Evolutionary conservation across 2,329 filamentous ascomycete genomes (phyloP), one percentile per base, ranked within the genome.

Genomic region (Fusarium guadeloupense): DNA sequence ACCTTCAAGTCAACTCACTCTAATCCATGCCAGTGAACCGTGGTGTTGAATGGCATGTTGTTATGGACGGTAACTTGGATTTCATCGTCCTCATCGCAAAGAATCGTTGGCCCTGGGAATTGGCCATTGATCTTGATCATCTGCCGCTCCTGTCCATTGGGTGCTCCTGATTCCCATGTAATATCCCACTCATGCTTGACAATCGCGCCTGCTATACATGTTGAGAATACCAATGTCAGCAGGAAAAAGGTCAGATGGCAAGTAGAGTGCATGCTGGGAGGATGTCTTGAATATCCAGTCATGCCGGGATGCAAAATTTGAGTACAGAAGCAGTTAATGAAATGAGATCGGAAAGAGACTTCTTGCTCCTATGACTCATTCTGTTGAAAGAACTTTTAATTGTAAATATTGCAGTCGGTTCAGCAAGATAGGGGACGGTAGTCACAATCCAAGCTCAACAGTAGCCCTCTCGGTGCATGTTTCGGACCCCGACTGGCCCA

Each of bases 41-140:
- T 51, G 23, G 33, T 51, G 7, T 51, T 51, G 19, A 51, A 51
- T 0, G 47, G 47, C 47, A 51, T 51, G 19, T 19, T 38, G 8
- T 51, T 51, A 12, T 51, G 39, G 8, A 51, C 39, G 6, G 25
- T 43, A 14, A 51, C 33, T 8, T 44, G 30, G 5, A 44, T 43
- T 25, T 51, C 39, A 19, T 51, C 47, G 17, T 51, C 47, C 31
- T 51, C 47, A 12, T 51, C 39, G n/a, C 39, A 51, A 6, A 51
- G 9, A 38, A 51, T 28, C 6, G 23, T 19, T 8, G 47, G 47
- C 13, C 39, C 47, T 6, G 47, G 47, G 14, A 51, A 51, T 28
- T 51, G 47, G 12, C 33, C 23, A 38, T 51, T 51, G 17, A 51
- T 51, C 19, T 51, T 51, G 31, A 51, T 51, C 39, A 51, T 51